Evolutionary conservation across 495 filamentous ascomycete genomes (phyloP), one percentile per base, ranked within the genome.

Genomic region (Hypoxylon perforatum): DNA sequence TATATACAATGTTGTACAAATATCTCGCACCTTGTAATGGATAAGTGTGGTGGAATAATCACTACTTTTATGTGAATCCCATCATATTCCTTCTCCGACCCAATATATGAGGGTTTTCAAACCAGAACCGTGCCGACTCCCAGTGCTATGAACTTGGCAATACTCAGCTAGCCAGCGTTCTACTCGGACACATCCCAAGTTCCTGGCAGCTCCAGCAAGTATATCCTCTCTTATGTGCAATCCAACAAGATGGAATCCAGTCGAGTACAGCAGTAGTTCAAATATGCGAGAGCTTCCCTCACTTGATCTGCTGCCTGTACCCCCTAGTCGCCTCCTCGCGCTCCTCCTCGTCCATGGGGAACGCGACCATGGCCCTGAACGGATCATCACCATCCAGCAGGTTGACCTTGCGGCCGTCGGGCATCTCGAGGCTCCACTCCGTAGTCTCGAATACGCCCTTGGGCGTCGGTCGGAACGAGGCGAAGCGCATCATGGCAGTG

Each of bases 401-500:
- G 61, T 92, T 86, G 63, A 93, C 80, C 57, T 82, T 83, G 18
- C 68, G 77, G 51, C 89, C 90, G 70, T 92, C 88, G 52, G 86
- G 80, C 15, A 77, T 89, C 80, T 88, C 83, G 57, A 93, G 75
- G 69, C 85, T 92, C 91, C 91, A 94, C 81, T 89, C 89, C 46
- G 85, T 85, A 10, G 90, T 93, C 71, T 88, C 86, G 76, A 92
- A 92, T 82, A 81, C 64, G 8, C 91, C 93, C 81, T 87, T 83
- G 65, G 93, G 85, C 51, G 86, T 85, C 59, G 83, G 89, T 59
- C 95, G 85, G 70, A 84, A 79, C 74, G 91, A 94, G 73, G 81
- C 85, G 79, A 99, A 97, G 69, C 86, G 83, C 89, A 97, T 93
- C 70, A 87, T 84, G 17, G 88, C 95, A 55, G 81, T 76, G 22